phyloP scores from a whole-genome alignment of 805 yeast genomes.

The Kluyveromyces aestuarii region DNA sequence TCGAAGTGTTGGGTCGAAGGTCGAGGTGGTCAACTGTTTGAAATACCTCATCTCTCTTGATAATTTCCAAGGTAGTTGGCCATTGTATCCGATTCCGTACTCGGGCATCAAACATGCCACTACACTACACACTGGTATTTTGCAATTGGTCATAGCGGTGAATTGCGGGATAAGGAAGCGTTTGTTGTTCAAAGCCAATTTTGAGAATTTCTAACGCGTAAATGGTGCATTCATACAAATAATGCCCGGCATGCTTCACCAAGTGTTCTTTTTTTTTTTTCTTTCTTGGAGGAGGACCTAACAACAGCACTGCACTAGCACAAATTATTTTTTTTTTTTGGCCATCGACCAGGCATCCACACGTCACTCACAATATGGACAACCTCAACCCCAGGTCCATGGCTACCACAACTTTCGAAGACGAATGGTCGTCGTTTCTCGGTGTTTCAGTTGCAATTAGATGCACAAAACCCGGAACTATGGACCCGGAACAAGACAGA shows the following conservation, averaged over 20 bases:
- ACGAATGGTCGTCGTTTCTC: background rate
- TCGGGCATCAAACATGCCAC: slow-evolving; percentile 82
- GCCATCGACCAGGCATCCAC: too few relatives aligned
- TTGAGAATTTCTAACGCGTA: too few relatives aligned
- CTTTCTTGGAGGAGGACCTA: too few relatives aligned
- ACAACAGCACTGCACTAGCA: too few relatives aligned
- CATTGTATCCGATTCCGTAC: slow-evolving; percentile 77
- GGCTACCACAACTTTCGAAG: background rate
- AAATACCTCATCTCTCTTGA: slow-evolving; percentile 81
- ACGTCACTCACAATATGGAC: too few relatives aligned
- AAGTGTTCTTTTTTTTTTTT: too few relatives aligned
- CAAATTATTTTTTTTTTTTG: too few relatives aligned
- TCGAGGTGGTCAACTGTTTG: slow-evolving; percentile 54
- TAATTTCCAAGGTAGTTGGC: slow-evolving; percentile 81
- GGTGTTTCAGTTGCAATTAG: background rate
- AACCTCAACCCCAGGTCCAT: background rate
- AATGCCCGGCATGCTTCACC: too few relatives aligned
- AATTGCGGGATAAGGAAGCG: background rate
- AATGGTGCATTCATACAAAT: too few relatives aligned
- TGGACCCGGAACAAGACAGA: background rate
- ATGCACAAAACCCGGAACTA: background rate
- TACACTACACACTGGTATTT: slow-evolving; percentile 46
- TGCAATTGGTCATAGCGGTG: background rate
- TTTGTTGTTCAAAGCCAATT: background rate
- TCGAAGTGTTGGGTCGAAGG: slow-evolving; percentile 26